These are phyloP conservation scores for Penicillium glabrum DNA, from an alignment of 2,329 filamentous ascomycete genomes.

Conservation along the genomic window DNA sequence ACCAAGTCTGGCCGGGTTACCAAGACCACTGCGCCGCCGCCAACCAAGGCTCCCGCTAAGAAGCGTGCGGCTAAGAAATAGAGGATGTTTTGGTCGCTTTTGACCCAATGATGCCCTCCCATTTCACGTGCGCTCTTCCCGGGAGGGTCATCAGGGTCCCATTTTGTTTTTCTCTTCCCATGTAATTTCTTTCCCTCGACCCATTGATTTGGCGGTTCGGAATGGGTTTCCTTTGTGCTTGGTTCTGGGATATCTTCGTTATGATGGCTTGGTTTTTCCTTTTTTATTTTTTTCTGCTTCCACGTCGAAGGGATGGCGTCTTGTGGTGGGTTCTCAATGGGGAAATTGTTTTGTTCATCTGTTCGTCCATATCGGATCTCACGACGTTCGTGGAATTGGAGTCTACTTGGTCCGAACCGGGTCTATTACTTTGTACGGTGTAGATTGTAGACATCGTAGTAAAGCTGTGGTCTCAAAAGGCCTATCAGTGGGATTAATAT, in stretches of 20 bases:
- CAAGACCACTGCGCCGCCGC: slow-evolving; percentile 59
- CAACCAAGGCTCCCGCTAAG: slow-evolving; percentile 48
- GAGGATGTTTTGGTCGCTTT: slow-evolving; percentile 25
- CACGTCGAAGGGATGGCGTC: slow-evolving; percentile 37
- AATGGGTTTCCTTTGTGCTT: slow-evolving; percentile 16
- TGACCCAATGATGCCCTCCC: slow-evolving; percentile 16
- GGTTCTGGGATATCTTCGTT: slow-evolving; percentile 25
- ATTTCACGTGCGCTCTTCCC: slow-evolving; percentile 25
- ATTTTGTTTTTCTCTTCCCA: slow-evolving; percentile 21
- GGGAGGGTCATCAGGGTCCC: slow-evolving; percentile 12
- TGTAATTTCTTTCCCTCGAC: slow-evolving; percentile 30
- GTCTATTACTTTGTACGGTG: too few species aligned
- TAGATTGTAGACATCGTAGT: too few species aligned
- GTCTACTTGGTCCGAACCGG: neutral
- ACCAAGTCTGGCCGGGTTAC: slow-evolving; percentile 84
- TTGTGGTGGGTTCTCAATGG: slow-evolving; percentile 35
- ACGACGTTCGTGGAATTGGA: slow-evolving; percentile 1
- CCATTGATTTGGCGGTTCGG: slow-evolving; percentile 29
- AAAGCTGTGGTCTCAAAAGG: neutral
- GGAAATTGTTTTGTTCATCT: slow-evolving; percentile 23
- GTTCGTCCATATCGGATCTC: neutral
- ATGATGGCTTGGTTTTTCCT: slow-evolving; percentile 15
- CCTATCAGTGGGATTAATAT: neutral
- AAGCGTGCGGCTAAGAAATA: slow-evolving; percentile 48
- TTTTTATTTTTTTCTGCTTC: slow-evolving; percentile 19